Base-by-base conservation (phyloP, 179 eudicot species). In the Gypsophila paniculata region DNA sequence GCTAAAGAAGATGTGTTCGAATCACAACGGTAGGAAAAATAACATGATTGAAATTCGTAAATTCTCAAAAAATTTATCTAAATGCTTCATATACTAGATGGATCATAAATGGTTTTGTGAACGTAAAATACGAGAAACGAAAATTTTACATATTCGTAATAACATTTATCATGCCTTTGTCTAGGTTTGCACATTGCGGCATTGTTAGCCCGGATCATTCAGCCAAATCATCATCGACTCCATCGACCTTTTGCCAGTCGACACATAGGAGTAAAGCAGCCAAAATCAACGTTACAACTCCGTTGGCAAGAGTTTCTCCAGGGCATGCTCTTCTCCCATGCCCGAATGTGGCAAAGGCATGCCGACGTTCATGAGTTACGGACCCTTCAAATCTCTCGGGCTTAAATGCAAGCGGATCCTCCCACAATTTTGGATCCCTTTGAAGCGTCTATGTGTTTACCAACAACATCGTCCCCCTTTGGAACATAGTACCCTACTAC, bases 391-490 rank as follows among this genome's bases (percentile, higher is more conserved):
- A 80, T 13, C 83, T 73, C 61, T 76, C 78, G 6, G 83, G 83
- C 36, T 22, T 69, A 53, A 80, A 80, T 3, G 14, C 23, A 1
- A n/a, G 21, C 0, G 71, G 72, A 8, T 80, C 80, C 0, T 72
- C 73, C 83, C 83, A 80, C 3, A 77, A 7, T 0, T 67, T 23
- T 0, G 77, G 74, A 64, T 79, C 79, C 21, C 75, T 76, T 3
- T 76, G 83, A 12, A 80, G 38, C 8, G 83, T 73, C 83, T 75
- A 76, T 5, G 42, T 44, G 3, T 77, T 77, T 0, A 80, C 61
- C 44, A 76, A 12, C 22, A 80, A 34, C 66, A 77, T 80, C 21
- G 78, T 80, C 0, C 73, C 83, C 21, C 52, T 61, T 9, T 63
- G 61, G 7, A n/a, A 80, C 52, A 5, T 59, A 22, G 61, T 52